phyloP scores from a whole-genome alignment of 768 basidiomycete species.

The Rossbeevera mucosa region DNA sequence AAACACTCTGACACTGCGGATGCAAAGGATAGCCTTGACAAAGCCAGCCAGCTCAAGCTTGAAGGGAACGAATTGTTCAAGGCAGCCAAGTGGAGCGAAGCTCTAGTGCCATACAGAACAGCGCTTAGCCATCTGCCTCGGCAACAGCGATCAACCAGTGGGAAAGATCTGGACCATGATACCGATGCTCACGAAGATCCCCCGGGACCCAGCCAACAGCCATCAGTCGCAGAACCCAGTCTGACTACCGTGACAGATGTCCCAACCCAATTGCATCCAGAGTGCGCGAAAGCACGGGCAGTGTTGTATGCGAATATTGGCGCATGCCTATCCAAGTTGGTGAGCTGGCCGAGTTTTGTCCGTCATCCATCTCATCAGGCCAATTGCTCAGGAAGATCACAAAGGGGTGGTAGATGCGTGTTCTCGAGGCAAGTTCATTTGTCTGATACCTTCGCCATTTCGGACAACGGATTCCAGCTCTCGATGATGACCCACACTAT shows the following conservation, averaged over 20 bases:
- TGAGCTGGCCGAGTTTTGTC: slow-evolving; percentile 32
- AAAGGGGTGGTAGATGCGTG: slow-evolving; percentile 79
- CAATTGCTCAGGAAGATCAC: slow-evolving; percentile 56
- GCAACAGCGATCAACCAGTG: slow-evolving; percentile 26
- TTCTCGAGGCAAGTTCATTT: slow-evolving; percentile 52
- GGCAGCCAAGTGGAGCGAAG: slow-evolving; percentile 59
- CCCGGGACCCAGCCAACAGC: slow-evolving; percentile 12
- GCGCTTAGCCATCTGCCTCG: slow-evolving; percentile 67
- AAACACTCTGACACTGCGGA: slow-evolving; percentile 3
- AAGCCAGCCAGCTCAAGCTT: slow-evolving; percentile 61
- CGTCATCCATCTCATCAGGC: not conserved
- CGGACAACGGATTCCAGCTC: slow-evolving; percentile 44
- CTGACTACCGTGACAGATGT: slow-evolving; percentile 7
- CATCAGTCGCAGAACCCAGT: slow-evolving; percentile 8
- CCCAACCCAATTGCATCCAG: slow-evolving; percentile 36
- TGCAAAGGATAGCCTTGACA: slow-evolving; percentile 40
- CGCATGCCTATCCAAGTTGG: slow-evolving; percentile 79
- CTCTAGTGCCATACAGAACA: slow-evolving; percentile 62
- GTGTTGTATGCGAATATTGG: slow-evolving; percentile 84
- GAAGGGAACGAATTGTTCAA: slow-evolving; percentile 77
- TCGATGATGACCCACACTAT: slow-evolving; percentile 82
- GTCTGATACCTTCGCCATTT: not conserved
- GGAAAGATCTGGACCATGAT: slow-evolving; percentile 16
- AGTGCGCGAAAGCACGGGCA: slow-evolving; percentile 58
- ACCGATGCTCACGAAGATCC: slow-evolving; percentile 16